Evolutionary conservation across 352 stramenopile species (phyloP), one percentile per base, ranked within the genome.

Genomic region (Globisporangium lucens): DNA sequence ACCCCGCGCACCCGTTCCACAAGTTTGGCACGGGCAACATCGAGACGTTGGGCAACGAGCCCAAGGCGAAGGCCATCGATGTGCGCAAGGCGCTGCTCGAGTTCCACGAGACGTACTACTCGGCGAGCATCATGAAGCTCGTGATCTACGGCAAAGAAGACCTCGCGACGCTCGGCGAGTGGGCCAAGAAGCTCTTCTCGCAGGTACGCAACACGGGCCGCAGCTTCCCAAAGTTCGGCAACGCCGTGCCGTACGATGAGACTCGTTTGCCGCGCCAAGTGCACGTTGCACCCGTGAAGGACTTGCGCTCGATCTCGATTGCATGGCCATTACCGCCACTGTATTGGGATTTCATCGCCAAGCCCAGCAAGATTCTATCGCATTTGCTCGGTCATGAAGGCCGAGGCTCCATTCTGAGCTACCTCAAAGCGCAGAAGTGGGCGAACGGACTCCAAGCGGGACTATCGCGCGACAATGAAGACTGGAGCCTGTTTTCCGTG

Each of bases 311-410:
- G 15, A 89, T 97, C 65, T 78, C 90, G 35, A 49, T 97, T 0
- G 78, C 83, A 41, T 97, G 87, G 87, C 81, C 78, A 6, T 65
- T 90, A 57, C 77, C 83, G 55, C 47, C 56, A 30, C 66, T 90
- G 2, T 79, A 87, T 63, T 80, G 67, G 56, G 72, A 82, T 9
- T 91, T 82, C 62, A 46, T 85, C 64, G 85, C 79, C n/a, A 91
- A 89, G 59, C 83, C 83, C 0, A 90, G 81, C 61, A 89, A 89
- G 62, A 96, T 98, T 64, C 75, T 98, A 38, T 87, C 84, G 33
- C 93, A 98, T 71, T 76, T 99, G 20, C 76, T 99, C 35, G 97
- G 97, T 0, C 94, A 99, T 72, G 97, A 99, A 87, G 94, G 90
- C 22, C 75, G 75, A 0, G 93, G 91, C 13, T 99, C 94, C 1